These are phyloP conservation scores for Penicillium taxi DNA, from an alignment of 495 filamentous ascomycete genomes.

Conservation along the genomic window DNA sequence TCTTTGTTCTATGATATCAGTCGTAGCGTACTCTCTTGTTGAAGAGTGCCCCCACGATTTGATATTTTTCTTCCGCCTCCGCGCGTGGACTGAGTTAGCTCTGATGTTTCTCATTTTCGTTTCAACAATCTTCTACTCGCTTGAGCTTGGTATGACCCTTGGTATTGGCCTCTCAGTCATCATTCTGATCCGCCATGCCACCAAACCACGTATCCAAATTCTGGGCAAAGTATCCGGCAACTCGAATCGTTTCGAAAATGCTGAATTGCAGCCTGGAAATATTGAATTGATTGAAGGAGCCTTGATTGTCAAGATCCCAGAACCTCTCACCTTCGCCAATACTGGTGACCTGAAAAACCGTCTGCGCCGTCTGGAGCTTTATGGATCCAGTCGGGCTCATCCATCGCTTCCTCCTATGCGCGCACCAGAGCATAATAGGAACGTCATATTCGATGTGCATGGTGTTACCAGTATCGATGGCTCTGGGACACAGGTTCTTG, in stretches of 20 bases:
- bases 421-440: slow-evolving; percentile 64
- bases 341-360: slow-evolving; percentile 86
- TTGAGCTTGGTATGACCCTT: slow-evolving; percentile 77
- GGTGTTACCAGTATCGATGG: slow-evolving; percentile 90
- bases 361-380: slow-evolving; percentile 74
- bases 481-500: slow-evolving; percentile 82
- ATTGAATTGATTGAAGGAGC: slow-evolving; percentile 88
- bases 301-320: slow-evolving; percentile 93
- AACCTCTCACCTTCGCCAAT: slow-evolving; percentile 94
- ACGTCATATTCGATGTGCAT: slow-evolving; percentile 94
- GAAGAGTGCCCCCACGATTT: slow-evolving; percentile 94
- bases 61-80: slow-evolving; percentile 77
- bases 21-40: slow-evolving; percentile 88
- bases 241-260: slow-evolving; percentile 70
- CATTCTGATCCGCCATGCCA: slow-evolving; percentile 80
- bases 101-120: slow-evolving; percentile 87
- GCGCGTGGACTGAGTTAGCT: slow-evolving; percentile 72
- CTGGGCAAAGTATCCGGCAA: slow-evolving; percentile 83
- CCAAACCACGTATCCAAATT: slow-evolving; percentile 93
- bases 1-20: slow-evolving; percentile 87
- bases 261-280: slow-evolving; percentile 65
- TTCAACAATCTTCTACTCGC: slow-evolving; percentile 86
- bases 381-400: slow-evolving; percentile 75
- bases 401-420: slow-evolving; percentile 76
- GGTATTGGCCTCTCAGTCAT: slow-evolving; percentile 83